These are phyloP conservation scores for Aphanocladium album DNA, from an alignment of 2,329 filamentous ascomycete species.

Conservation along the genomic window DNA sequence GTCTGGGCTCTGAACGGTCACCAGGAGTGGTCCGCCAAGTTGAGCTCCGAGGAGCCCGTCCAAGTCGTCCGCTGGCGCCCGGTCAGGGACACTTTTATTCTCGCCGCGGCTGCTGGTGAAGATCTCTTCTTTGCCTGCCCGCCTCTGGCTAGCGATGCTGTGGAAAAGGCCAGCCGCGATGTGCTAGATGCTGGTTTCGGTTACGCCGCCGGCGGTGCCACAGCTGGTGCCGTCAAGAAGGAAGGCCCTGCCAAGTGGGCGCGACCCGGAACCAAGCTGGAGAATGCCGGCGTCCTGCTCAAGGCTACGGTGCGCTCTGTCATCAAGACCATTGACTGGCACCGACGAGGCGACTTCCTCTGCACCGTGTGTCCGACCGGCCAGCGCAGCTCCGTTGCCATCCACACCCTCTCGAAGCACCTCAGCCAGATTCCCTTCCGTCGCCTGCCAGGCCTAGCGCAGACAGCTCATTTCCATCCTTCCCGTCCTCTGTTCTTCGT, in stretches of 20 bases:
- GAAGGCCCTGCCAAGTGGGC: slow-evolving; percentile 77
- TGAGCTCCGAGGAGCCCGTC: slow-evolving; percentile 74
- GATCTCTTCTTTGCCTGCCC: slow-evolving; percentile 82
- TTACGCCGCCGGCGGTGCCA: slow-evolving; percentile 66
- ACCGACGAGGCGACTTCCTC: slow-evolving; percentile 90
- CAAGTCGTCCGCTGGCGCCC: slow-evolving; percentile 89
- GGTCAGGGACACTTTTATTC: slow-evolving; percentile 69
- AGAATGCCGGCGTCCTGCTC: slow-evolving; percentile 73
- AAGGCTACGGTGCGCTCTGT: slow-evolving; percentile 73
- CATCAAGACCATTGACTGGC: slow-evolving; percentile 89
- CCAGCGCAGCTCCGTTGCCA: slow-evolving; percentile 75
- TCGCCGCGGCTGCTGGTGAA: slow-evolving; percentile 81
- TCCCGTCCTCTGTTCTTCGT: slow-evolving; percentile 91
- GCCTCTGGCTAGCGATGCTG: slow-evolving; percentile 64
- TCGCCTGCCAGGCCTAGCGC: slow-evolving; percentile 65
- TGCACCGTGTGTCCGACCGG: slow-evolving; percentile 82
- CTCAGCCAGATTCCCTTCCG: slow-evolving; percentile 93
- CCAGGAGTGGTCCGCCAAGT: slow-evolving; percentile 77
- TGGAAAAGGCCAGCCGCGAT: slow-evolving; percentile 69
- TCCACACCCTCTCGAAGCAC: slow-evolving; percentile 94
- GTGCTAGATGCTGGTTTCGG: slow-evolving; percentile 88
- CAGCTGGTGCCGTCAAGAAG: slow-evolving; percentile 58
- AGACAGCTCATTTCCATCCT: slow-evolving; percentile 92
- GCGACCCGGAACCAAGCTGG: slow-evolving; percentile 67
- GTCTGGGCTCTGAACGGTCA: slow-evolving; percentile 90